These are phyloP conservation scores for Globisporangium cylindrosporum DNA, from an alignment of 352 stramenopile species.

Conservation along the genomic window DNA sequence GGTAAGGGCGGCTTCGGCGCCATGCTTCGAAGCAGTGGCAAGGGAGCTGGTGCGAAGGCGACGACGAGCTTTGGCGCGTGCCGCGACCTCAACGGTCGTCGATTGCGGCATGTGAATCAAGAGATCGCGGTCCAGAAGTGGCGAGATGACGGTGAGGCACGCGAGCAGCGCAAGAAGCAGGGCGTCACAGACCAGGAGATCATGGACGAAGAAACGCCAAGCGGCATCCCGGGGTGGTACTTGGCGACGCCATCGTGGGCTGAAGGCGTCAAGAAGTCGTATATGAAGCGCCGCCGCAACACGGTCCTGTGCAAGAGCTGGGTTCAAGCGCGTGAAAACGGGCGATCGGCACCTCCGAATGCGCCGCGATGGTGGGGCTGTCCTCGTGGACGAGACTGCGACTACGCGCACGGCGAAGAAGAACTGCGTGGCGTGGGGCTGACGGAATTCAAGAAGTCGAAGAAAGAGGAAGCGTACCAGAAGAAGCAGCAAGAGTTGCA, in stretches of 20 bases:
- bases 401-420: slow-evolving; percentile 83
- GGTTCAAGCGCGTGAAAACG: slow-evolving; percentile 55
- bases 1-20: slow-evolving; percentile 85
- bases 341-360: slow-evolving; percentile 30
- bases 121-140: slow-evolving; percentile 85
- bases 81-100: slow-evolving; percentile 73
- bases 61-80: slow-evolving; percentile 82
- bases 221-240: slow-evolving; percentile 83
- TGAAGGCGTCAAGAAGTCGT: slow-evolving; percentile 78
- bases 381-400: slow-evolving; percentile 71
- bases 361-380: slow-evolving; percentile 82
- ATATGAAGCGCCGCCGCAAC: slow-evolving; percentile 84
- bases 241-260: slow-evolving; percentile 79
- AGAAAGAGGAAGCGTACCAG: slow-evolving; percentile 52
- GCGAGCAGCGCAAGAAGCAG: slow-evolving; percentile 42
- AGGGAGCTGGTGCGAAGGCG: slow-evolving; percentile 60
- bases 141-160: slow-evolving; percentile 50
- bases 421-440: slow-evolving; percentile 65
- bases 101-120: slow-evolving; percentile 84
- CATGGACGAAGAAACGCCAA: slow-evolving; percentile 79
- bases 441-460: slow-evolving; percentile 67
- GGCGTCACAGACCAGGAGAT: slow-evolving; percentile 60
- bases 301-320: slow-evolving; percentile 76
- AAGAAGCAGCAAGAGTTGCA: slow-evolving; percentile 64
- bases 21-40: slow-evolving; percentile 81